Percentiles rank a stretch among this genome's conserved stretches.
Conservation (phyloP, 495 filamentous ascomycete genomes). For the Immersiella caudata region DNA sequence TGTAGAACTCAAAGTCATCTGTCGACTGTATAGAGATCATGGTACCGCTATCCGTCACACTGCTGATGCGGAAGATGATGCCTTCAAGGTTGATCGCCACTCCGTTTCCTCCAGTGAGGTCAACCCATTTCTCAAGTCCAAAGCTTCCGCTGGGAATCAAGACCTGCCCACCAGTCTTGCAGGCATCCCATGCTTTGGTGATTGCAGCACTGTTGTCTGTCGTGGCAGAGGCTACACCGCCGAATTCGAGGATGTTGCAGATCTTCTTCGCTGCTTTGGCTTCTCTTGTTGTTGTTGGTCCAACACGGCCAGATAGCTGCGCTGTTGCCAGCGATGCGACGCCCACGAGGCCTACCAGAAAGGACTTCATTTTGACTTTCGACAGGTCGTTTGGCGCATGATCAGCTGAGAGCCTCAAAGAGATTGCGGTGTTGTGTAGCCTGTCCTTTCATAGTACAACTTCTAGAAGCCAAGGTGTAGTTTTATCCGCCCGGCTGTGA, state of each 20-base stretch:
- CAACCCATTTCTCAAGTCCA: constrained; percentile 31
- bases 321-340: constrained; percentile 24
- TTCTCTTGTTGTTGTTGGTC: constrained; percentile 42
- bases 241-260: constrained; percentile 55
- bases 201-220: constrained; percentile 54
- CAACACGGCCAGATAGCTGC: constrained; percentile 49
- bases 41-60: constrained; percentile 45
- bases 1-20: constrained; percentile 58
- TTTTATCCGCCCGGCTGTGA: background rate
- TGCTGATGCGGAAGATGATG: constrained; percentile 43
- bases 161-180: constrained; percentile 43
- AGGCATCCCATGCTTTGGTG: constrained; percentile 50
- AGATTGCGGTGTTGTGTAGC: too few species aligned
- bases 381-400: too few species aligned
- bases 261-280: constrained; percentile 23
- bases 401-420: too few species aligned
- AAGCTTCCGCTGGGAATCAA: constrained; percentile 50
- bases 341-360: background rate
- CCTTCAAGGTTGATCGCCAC: constrained; percentile 46
- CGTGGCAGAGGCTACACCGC: constrained; percentile 48
- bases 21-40: constrained; percentile 55
- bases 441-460: background rate
- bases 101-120: constrained; percentile 22
- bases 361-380: background rate
- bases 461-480: background rate